Evolutionary conservation across 2,329 filamentous ascomycete species (phyloP), one percentile per base, ranked within the genome.

Genomic region (Epicoccum sorghinum): DNA sequence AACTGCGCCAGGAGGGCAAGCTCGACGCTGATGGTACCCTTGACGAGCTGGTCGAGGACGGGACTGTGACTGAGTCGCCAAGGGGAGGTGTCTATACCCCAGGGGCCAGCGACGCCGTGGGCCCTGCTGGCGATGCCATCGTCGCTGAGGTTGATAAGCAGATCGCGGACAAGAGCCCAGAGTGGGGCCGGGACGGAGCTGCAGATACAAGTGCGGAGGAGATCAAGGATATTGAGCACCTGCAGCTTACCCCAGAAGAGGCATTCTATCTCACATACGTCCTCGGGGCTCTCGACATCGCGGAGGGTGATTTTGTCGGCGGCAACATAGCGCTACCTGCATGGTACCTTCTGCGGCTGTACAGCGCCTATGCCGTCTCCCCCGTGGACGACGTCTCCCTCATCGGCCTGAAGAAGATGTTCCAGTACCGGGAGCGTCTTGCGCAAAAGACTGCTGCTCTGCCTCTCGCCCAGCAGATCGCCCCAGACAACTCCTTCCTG

Each of bases 231-330:
- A 70, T 89, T 76, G 95, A 99, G 68, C 92, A 97, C 68, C 86
- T 97, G n/a, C 95, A 98, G 71, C 81, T 99, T 7, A 92, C 89
- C 3, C 83, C 89, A 0, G 92, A 97, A 73, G 95, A 99, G 75
- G 88, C 92, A 0, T 96, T 98, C 75, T 99, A 96, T 72, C 82
- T 99, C 8, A 82, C 81, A 4, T 98, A 96, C 70, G 89, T 83
- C 0, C 80, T 99, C 1, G 93, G 93, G 0, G 84, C 84, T 4
- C 81, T 99, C 7, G 77, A 81, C 3, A 81, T 99, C 55, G 80
- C 98, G 8, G 41, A 42, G 13, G 53, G 77, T 89, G 38, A 72
- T 83, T 46, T 50, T 18, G 4, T 78, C 82, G 7, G 67, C 80
- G 53, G 53, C 33, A 44, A 30, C 33, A 79, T 85, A n/a, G 77